These are phyloP conservation scores for Elongisporangium prolatum DNA, from an alignment of 352 stramenopile genomes.

Conservation along the genomic window DNA sequence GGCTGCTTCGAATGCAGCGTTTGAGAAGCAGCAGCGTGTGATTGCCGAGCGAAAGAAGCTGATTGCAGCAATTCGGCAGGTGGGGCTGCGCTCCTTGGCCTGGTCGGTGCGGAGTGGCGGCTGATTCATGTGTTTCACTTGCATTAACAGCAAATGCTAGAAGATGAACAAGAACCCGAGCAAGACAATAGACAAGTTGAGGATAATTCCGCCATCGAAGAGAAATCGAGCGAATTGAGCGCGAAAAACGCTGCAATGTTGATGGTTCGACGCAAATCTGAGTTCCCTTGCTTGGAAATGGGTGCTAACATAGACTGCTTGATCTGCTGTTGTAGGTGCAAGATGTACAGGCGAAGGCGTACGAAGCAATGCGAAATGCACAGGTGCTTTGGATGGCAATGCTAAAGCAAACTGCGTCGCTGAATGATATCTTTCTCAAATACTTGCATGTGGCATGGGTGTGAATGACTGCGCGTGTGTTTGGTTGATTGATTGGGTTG, in stretches of 20 bases:
- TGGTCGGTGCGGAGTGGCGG: background rate
- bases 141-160: background rate
- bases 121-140: background rate
- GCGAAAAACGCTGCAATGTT: slow-evolving; percentile 11
- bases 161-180: background rate
- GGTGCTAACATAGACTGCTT: background rate
- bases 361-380: slow-evolving; percentile 20
- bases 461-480: background rate
- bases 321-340: slow-evolving; percentile 9
- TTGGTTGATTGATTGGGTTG: no score
- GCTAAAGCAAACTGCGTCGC: background rate
- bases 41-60: slow-evolving; percentile 44
- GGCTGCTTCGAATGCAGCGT: slow-evolving; percentile 22
- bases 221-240: background rate
- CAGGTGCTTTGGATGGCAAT: slow-evolving; percentile 9
- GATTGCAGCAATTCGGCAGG: slow-evolving; percentile 53
- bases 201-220: background rate
- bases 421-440: slow-evolving; percentile 5
- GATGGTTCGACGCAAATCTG: slow-evolving; percentile 1
- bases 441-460: background rate
- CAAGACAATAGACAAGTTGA: background rate
- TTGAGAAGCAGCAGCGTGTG: slow-evolving; percentile 44
- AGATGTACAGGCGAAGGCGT: slow-evolving; percentile 19
- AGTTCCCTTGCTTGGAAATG: background rate
- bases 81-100: slow-evolving; percentile 7